Evolutionary conservation across 768 basidiomycete genomes (phyloP).

Genomic region (Termitomyces sp.): DNA sequence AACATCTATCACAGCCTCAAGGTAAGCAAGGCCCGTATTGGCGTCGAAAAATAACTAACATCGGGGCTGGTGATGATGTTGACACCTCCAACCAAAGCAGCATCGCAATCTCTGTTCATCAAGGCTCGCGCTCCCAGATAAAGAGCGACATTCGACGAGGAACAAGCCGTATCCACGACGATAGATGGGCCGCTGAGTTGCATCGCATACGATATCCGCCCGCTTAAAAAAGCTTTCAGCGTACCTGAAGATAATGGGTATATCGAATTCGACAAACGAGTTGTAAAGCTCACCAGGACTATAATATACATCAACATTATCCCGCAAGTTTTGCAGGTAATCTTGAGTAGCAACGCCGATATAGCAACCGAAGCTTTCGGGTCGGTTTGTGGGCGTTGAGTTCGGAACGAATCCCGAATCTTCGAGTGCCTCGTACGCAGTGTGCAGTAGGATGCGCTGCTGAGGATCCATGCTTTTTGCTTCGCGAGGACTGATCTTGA

Average conservation of each 20-base stretch:
- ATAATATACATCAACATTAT: slow-evolving; percentile 66
- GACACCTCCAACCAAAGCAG: slow-evolving; percentile 71
- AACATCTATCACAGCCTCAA: slow-evolving; percentile 47
- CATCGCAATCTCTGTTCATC: slow-evolving; percentile 55
- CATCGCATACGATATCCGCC: slow-evolving; percentile 66
- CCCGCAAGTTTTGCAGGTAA: slow-evolving; percentile 57
- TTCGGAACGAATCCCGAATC: slow-evolving; percentile 65
- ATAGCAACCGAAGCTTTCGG: slow-evolving; percentile 56
- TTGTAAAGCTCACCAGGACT: slow-evolving; percentile 45
- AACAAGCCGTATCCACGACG: slow-evolving; percentile 72
- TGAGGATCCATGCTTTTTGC: slow-evolving; percentile 76
- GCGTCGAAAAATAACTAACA: slow-evolving; percentile 31
- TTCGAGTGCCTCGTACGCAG: slow-evolving; percentile 64
- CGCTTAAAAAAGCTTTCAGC: slow-evolving; percentile 35
- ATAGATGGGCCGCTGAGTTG: slow-evolving; percentile 65
- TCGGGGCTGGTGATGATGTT: slow-evolving; percentile 68
- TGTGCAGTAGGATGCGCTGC: slow-evolving; percentile 61
- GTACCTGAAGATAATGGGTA: neutral
- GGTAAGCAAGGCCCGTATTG: neutral
- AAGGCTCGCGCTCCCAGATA: slow-evolving; percentile 67
- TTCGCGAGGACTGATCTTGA: slow-evolving; percentile 69
- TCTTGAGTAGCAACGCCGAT: slow-evolving; percentile 68
- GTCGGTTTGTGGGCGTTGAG: slow-evolving; percentile 42
- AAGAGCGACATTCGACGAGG: slow-evolving; percentile 61
- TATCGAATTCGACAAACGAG: neutral